These are phyloP conservation scores for Pseudogymnoascus sp. DNA, from an alignment of 2,329 filamentous ascomycete species.

Conservation along the genomic window DNA sequence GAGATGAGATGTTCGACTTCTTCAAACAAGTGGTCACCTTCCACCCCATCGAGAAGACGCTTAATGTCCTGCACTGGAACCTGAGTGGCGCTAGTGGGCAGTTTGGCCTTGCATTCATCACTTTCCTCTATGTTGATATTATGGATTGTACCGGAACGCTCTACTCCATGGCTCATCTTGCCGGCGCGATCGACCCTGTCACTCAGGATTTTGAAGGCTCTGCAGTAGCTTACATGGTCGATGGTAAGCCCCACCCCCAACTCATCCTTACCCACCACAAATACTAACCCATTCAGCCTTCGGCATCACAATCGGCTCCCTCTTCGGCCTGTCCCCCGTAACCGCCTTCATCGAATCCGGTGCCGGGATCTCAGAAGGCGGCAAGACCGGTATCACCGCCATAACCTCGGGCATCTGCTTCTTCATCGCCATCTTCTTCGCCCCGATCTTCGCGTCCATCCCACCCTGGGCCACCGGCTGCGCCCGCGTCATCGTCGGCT, in stretches of 20 bases:
- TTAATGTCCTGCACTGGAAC: conserved; percentile 70
- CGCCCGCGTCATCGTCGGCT: conserved; percentile 81
- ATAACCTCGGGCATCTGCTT: conserved; percentile 76
- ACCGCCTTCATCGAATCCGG: conserved; percentile 87
- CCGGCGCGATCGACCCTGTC: conserved; percentile 69
- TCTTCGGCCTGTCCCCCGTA: conserved; percentile 73
- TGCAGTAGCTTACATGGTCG: conserved; percentile 75
- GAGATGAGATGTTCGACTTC: conserved; percentile 70
- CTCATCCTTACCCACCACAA: not conserved
- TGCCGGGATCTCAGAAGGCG: conserved; percentile 82
- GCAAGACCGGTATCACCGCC: conserved; percentile 76
- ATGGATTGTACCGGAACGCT: conserved; percentile 80
- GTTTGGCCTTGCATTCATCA: conserved; percentile 78
- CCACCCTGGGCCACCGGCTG: conserved; percentile 85
- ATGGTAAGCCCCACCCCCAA: conserved; percentile 39
- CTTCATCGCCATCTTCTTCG: conserved; percentile 82
- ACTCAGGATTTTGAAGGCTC: conserved; percentile 87
- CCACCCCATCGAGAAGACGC: conserved; percentile 63
- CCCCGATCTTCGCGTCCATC: conserved; percentile 83
- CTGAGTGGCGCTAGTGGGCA: conserved; percentile 57
- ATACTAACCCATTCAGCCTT: not conserved
- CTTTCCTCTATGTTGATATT: conserved; percentile 86
- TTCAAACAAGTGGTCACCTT: conserved; percentile 85
- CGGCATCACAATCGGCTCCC: conserved; percentile 69
- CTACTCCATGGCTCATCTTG: conserved; percentile 85